Evolutionary conservation across 1,284 basidiomycete species (phyloP).

Genomic region (Butyriboletus appendiculatus): DNA sequence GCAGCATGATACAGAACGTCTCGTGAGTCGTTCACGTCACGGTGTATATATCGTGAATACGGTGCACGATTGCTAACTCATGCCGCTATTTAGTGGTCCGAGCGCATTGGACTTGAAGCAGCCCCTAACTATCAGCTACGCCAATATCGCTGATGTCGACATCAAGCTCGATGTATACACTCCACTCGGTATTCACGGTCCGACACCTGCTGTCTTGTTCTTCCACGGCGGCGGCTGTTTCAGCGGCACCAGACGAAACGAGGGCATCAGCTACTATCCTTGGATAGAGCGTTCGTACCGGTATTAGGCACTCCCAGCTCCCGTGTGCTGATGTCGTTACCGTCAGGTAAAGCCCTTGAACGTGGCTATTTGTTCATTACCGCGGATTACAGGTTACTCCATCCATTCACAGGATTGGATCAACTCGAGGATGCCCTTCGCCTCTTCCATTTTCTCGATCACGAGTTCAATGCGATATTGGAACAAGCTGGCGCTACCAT

Average conservation of each 20-base stretch:
- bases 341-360: neutral
- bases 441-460: slow-evolving; percentile 3
- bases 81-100: neutral
- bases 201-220: slow-evolving; percentile 7
- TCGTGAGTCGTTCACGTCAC: neutral
- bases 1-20: neutral
- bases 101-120: too few relatives aligned
- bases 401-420: slow-evolving; percentile 7
- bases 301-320: neutral
- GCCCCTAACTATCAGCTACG: slow-evolving; percentile 4
- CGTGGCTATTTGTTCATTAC: slow-evolving; percentile 6
- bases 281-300: slow-evolving; percentile 7
- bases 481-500: neutral
- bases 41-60: too few relatives aligned
- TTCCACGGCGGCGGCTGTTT: slow-evolving; percentile 9
- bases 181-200: neutral
- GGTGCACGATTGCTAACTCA: neutral
- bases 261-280: slow-evolving; percentile 1
- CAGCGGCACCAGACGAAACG: slow-evolving; percentile 7
- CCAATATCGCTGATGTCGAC: slow-evolving; percentile 2
- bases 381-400: slow-evolving; percentile 6
- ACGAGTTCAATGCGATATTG: slow-evolving; percentile 1
- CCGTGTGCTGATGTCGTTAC: neutral
- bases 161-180: slow-evolving; percentile 5
- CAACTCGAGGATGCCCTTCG: slow-evolving; percentile 4